These are phyloP conservation scores for Acaromyces ingoldii DNA, from an alignment of 1,284 basidiomycete genomes.

Conservation along the genomic window DNA sequence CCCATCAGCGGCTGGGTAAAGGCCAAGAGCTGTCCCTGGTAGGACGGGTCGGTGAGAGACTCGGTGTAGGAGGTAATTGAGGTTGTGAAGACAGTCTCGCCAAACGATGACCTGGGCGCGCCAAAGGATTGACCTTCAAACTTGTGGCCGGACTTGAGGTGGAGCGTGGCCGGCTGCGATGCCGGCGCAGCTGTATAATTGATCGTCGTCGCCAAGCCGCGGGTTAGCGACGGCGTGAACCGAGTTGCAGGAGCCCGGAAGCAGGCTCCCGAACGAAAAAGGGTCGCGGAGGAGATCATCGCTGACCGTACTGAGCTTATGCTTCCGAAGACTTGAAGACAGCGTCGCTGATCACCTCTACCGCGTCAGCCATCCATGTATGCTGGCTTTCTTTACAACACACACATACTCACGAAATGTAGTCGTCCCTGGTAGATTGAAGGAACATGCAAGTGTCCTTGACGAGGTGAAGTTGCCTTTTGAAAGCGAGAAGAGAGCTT, in stretches of 20 bases:
- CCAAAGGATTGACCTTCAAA: slow-evolving; percentile 88
- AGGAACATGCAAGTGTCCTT: slow-evolving; percentile 32
- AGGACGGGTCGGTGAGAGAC: slow-evolving; percentile 99
- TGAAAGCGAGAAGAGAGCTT: too few relatives aligned
- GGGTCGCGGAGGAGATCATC: neutral
- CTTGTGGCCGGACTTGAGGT: slow-evolving; percentile 88
- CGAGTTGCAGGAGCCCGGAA: neutral
- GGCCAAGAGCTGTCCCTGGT: slow-evolving; percentile 93
- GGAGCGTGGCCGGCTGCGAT: slow-evolving; percentile 70
- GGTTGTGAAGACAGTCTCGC: slow-evolving; percentile 98
- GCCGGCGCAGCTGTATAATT: slow-evolving; percentile 40
- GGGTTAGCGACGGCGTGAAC: slow-evolving; percentile 10
- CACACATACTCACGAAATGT: slow-evolving; percentile 43
- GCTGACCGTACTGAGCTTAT: neutral
- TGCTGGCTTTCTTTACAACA: slow-evolving; percentile 9
- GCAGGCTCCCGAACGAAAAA: neutral
- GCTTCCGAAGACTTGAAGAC: slow-evolving; percentile 15
- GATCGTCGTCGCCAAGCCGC: slow-evolving; percentile 17
- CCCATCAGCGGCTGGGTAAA: slow-evolving; percentile 98
- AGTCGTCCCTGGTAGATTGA: slow-evolving; percentile 48
- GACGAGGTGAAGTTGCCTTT: too few relatives aligned
- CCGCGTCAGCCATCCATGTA: slow-evolving; percentile 15
- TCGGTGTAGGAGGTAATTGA: slow-evolving; percentile 99
- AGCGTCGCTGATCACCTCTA: slow-evolving; percentile 15
- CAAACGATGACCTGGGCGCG: slow-evolving; percentile 73